Evolutionary conservation across 78 protist genomes (phyloP).

Genomic region (Isochrysis galbana): DNA sequence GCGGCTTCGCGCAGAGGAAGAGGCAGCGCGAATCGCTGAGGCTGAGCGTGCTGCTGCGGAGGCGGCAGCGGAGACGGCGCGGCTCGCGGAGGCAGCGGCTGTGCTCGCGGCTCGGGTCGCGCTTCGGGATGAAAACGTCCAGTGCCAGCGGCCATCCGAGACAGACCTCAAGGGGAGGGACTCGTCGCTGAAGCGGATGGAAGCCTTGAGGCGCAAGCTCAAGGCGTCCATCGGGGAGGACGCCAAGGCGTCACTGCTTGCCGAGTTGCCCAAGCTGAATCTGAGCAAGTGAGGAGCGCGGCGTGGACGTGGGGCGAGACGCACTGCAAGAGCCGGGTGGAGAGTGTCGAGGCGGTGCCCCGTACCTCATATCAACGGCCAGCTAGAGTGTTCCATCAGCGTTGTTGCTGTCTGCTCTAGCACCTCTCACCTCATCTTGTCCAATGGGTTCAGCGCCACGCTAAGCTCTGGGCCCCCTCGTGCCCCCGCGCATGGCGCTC

Average conservation of each 20-base stretch:
- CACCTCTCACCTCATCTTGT: too few relatives aligned
- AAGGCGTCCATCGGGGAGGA: not conserved
- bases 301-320: not conserved
- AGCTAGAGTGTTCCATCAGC: too few relatives aligned
- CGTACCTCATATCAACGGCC: too few relatives aligned
- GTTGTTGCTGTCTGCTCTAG: too few relatives aligned
- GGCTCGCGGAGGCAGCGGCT: not conserved
- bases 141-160: not conserved
- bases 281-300: constrained; percentile 19
- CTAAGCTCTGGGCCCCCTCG: too few relatives aligned
- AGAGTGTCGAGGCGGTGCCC: too few relatives aligned
- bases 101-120: not conserved
- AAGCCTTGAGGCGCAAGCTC: not conserved
- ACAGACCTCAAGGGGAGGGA: not conserved
- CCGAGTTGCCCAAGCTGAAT: not conserved
- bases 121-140: not conserved
- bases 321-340: too few relatives aligned
- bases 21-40: not conserved
- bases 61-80: not conserved
- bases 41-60: not conserved
- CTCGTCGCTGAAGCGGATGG: not conserved
- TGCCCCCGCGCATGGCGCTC: too few relatives aligned
- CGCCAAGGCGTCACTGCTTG: not conserved
- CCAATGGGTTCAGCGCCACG: too few relatives aligned
- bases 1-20: not conserved